Base-by-base conservation (phyloP, 108 stramenopile genomes). In the Skeletonema costatum region DNA sequence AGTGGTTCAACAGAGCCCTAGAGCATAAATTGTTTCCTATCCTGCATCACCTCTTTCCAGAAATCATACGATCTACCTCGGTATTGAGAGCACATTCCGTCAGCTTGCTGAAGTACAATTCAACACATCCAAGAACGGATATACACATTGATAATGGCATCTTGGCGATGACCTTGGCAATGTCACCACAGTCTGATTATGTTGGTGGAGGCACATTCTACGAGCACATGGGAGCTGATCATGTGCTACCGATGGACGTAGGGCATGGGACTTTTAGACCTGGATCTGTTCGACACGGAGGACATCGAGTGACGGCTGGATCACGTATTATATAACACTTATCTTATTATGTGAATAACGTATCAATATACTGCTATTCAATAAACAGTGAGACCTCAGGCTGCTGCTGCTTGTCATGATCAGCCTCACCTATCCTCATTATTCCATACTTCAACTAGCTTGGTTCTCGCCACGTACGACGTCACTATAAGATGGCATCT, bases 101-200 rank as follows among this genome's bases (percentile, higher is more conserved):
- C 8, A 64, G 73, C 16, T 64, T 90, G 42, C 83, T 90, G 13
- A 87, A 87, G 39, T 90, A 90, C 75, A 90, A 90, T 72, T 59
- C 83, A 12, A 85, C 82, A 32, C 89, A 90, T 75, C 89, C 89
- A 33, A 71, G 89, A 29, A 90, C 89, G 2, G 89, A 90, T 68
- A 79, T 87, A 2, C 89, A 90, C 36, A 83, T 90, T 70, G 89
- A 90, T 60, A 90, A 90, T 77, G 89, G 89, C 9, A 87, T 90
- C 36, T 51, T 90, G 0, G 89, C 89, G 0, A 78, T 90, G 83
- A 90, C 89, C 10, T 48, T 90, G 2, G 87, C 89, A 13, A 87
- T 90, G 83, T 76, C 83, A 31, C 80, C 83, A 6, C 51, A 33
- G 60, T 44, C 58, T 13, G 69, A 87, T 19, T 90, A 86, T 61